phyloP scores from a whole-genome alignment of 2,329 filamentous ascomycete genomes.

The Triangularia setosa region DNA sequence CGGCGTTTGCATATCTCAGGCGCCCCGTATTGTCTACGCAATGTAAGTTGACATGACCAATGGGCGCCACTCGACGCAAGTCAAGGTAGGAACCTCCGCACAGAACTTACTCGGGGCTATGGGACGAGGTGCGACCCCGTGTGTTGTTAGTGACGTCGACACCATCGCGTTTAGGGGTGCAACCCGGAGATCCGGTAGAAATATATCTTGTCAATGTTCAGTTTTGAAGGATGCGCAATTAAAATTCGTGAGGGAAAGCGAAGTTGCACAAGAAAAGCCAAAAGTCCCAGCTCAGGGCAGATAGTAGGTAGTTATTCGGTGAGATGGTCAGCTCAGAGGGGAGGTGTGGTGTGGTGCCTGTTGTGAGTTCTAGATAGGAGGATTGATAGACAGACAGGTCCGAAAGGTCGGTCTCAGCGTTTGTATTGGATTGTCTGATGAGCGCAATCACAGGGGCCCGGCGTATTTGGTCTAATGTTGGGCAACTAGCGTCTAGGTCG shows the following conservation, averaged over 20 bases:
- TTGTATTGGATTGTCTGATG: not conserved
- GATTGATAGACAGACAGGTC: not conserved
- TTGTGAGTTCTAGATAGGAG: too few species aligned
- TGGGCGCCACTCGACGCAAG: not conserved
- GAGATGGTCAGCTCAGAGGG: not conserved
- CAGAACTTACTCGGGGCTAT: constrained; percentile 12
- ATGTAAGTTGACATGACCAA: constrained; percentile 19
- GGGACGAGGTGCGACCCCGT: constrained; percentile 6
- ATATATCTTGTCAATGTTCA: not conserved
- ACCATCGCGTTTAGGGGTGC: constrained; percentile 5
- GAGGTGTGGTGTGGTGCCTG: not conserved
- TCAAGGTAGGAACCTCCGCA: constrained; percentile 5
- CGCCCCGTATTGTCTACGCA: constrained; percentile 35
- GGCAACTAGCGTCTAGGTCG: not conserved
- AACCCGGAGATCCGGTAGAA: not conserved
- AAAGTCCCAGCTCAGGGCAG: not conserved
- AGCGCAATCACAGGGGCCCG: not conserved
- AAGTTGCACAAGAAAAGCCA: not conserved
- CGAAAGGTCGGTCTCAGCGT: not conserved
- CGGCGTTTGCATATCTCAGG: constrained; percentile 67
- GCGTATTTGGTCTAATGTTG: not conserved
- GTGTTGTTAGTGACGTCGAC: constrained; percentile 9
- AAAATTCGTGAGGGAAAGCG: not conserved
- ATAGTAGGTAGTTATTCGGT: not conserved
- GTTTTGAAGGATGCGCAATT: not conserved